Conservation (phyloP, 164 flowering plant species). For the Aristolochia fimbriata region DNA sequence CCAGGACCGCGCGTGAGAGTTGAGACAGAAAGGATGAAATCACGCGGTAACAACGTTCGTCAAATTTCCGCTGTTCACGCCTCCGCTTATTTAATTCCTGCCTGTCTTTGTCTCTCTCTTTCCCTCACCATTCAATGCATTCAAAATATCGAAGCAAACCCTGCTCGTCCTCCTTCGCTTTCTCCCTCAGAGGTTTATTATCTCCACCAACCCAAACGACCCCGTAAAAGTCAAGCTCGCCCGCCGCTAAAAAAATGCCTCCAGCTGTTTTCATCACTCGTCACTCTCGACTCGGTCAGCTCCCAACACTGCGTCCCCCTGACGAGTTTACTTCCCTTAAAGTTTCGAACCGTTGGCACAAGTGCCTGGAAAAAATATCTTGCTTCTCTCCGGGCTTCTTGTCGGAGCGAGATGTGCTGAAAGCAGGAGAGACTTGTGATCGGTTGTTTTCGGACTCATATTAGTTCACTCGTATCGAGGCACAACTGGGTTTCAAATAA, state of each 20-base stretch:
- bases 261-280: background rate
- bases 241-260: background rate
- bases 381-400: background rate
- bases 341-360: no score
- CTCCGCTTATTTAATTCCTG: no score
- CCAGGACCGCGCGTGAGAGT: no score
- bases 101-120: no score
- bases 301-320: background rate
- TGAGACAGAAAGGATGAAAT: no score
- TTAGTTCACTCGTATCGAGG: background rate
- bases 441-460: background rate
- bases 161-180: background rate
- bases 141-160: background rate
- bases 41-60: no score
- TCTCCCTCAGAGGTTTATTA: background rate
- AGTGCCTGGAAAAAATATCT: background rate
- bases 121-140: no score
- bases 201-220: background rate
- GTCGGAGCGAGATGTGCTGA: background rate
- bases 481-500: background rate
- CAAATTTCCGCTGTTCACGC: no score
- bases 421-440: background rate
- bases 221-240: background rate
- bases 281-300: conserved; percentile 1
- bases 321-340: background rate